Evolutionary conservation across 2,329 filamentous ascomycete genomes (phyloP), one percentile per base, ranked within the genome.

Genomic region (Zymoseptoria pseudotritici): DNA sequence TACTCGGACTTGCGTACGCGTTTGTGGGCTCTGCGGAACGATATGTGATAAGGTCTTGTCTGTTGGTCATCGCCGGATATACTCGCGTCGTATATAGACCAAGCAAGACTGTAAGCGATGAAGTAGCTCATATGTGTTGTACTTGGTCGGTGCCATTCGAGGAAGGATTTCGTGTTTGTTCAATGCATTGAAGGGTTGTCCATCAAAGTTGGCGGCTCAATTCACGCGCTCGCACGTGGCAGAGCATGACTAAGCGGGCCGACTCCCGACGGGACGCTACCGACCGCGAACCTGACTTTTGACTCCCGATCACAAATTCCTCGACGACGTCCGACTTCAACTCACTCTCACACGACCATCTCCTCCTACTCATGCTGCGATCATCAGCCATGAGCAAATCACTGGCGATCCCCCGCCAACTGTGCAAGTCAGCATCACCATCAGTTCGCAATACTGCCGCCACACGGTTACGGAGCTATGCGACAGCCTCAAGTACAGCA

Each of bases 401-500:
- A 56, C 64, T 72, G 50, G 54, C 67, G n/a, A 59, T 71, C 2
- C 68, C 70, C 52, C 68, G 67, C 42, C 67, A 70, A 11, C 58
- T 71, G 20, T 64, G 65, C 31, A 60, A 64, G 46, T 58, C 56
- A 19, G 63, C 64, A 49, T 46, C 36, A 1, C 36, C 36, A 46
- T 46, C 36, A 6, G 10, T 19, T 10, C 52, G 52, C 17, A 61
- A 64, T 54, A 58, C 59, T 9, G 54, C 64, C 8, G 53, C 61
- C 31, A 26, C 64, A 54, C 65, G 62, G 53, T 24, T 64, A 54
- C 66, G 63, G 49, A 60, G 59, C 29, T 72, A 71, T 65, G 70
- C 70, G 42, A 71, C 70, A 2, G 61, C 65, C 53, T 63, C 67
- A 4, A 59, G 50, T 36, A 60, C 50, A 19, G 58, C 65, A 24